A percentile compares a stretch with the other conserved stretches of the same genome.
phyloP scores from a whole-genome alignment of 768 basidiomycete species.

The Mycena rebaudengoi region DNA sequence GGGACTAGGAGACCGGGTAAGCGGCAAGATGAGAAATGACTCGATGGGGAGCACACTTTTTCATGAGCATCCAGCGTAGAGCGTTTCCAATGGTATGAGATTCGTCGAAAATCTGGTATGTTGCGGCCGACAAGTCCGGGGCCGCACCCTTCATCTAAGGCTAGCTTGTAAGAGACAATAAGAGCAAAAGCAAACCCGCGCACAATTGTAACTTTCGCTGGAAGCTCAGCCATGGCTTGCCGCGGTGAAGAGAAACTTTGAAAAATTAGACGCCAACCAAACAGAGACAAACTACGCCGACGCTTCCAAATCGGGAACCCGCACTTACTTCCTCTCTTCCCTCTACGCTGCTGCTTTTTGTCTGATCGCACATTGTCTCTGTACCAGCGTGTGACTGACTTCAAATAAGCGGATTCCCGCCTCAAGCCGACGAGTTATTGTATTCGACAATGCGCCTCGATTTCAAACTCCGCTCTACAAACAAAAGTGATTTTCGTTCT shows the following conservation, averaged over 20 bases:
- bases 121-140: constrained; percentile 85
- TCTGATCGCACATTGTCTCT: too few species aligned
- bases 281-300: background rate
- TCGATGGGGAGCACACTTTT: constrained; percentile 72
- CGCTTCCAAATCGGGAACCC: too few species aligned
- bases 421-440: too few species aligned
- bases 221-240: constrained; percentile 10
- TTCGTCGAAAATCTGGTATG: constrained; percentile 93
- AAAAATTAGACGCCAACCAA: background rate
- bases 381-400: too few species aligned
- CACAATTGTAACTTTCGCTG: constrained; percentile 14
- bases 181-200: background rate
- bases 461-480: constrained; percentile 7
- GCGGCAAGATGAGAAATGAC: constrained; percentile 5
- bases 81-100: constrained; percentile 97
- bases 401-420: too few species aligned
- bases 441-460: background rate
- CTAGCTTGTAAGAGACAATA: background rate
- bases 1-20: constrained; percentile 60
- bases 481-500: background rate
- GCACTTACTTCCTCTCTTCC: too few species aligned
- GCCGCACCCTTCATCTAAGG: constrained; percentile 85
- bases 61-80: constrained; percentile 98
- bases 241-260: background rate
- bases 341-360: too few species aligned